Conservation (phyloP, 139 green algal genomes). For the Chlorella vulgaris region DNA sequence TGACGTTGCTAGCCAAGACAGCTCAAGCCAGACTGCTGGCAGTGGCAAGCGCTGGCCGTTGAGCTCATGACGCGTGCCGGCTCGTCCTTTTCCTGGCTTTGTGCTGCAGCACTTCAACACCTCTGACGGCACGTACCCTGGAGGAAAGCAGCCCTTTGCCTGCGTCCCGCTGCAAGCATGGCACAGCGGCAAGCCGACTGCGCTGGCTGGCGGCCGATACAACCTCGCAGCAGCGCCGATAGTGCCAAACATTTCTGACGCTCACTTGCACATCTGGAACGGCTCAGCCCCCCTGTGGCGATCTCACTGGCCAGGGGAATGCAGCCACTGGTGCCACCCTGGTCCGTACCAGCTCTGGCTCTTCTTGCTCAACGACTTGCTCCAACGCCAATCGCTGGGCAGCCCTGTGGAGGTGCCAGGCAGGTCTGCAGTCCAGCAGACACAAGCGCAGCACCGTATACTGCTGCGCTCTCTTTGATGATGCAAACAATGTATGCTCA, state of each 20-base stretch:
- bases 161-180: not conserved
- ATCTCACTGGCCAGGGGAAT: constrained; percentile 25
- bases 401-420: not conserved
- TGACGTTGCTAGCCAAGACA: no score
- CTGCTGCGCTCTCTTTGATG: not conserved
- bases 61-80: not conserved
- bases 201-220: constrained; percentile 1
- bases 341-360: constrained; percentile 49
- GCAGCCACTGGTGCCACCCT: constrained; percentile 47
- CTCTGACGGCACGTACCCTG: not conserved
- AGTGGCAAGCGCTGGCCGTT: not conserved
- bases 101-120: constrained; percentile 15
- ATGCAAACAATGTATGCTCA: no score
- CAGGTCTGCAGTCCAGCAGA: not conserved
- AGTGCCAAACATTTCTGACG: constrained; percentile 23
- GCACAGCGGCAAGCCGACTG: not conserved
- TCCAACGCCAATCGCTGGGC: constrained; percentile 11
- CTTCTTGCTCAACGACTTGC: constrained; percentile 8
- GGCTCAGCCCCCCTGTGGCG: constrained; percentile 34
- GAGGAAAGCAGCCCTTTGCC: not conserved
- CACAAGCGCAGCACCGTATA: not conserved
- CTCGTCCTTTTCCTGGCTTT: not conserved
- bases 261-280: constrained; percentile 14
- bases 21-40: no score
- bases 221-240: constrained; percentile 12